These are phyloP conservation scores for Fusarium protoensiforme DNA, from an alignment of 2,329 filamentous ascomycete species.

Conservation along the genomic window DNA sequence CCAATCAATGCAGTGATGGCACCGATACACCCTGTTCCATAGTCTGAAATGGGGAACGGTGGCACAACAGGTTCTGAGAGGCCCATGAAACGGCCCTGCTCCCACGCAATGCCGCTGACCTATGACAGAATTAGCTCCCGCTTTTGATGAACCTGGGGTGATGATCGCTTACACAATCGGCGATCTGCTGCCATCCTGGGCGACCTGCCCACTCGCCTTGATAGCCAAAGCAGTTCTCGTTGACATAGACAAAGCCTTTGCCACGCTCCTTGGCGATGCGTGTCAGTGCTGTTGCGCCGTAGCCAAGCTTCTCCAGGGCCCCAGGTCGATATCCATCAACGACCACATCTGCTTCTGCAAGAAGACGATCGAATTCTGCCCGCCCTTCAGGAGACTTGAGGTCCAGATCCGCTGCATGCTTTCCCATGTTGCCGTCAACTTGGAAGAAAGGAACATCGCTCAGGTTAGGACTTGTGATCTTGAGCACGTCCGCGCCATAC, in stretches of 20 bases:
- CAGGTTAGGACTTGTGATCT: slow-evolving; percentile 75
- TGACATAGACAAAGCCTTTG: slow-evolving; percentile 74
- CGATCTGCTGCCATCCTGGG: slow-evolving; percentile 79
- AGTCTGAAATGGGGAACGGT: slow-evolving; percentile 72
- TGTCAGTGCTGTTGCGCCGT: slow-evolving; percentile 65
- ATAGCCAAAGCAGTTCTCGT: slow-evolving; percentile 78
- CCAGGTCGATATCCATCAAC: slow-evolving; percentile 77
- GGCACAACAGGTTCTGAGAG: slow-evolving; percentile 72
- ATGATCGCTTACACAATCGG: slow-evolving; percentile 64
- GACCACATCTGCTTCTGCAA: slow-evolving; percentile 72
- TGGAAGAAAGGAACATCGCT: slow-evolving; percentile 79
- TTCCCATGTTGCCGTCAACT: slow-evolving; percentile 78
- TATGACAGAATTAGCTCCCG: slow-evolving; percentile 33
- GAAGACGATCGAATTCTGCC: slow-evolving; percentile 65
- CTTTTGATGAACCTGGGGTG: not conserved
- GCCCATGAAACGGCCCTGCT: slow-evolving; percentile 71
- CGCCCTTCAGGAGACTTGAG: slow-evolving; percentile 67
- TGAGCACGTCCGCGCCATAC: slow-evolving; percentile 79
- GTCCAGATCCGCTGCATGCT: slow-evolving; percentile 73
- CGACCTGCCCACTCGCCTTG: slow-evolving; percentile 68
- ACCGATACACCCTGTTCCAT: slow-evolving; percentile 78
- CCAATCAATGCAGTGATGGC: slow-evolving; percentile 74
- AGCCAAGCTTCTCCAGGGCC: slow-evolving; percentile 71
- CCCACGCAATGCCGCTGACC: slow-evolving; percentile 69
- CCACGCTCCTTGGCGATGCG: slow-evolving; percentile 64